Percentiles rank a stretch among this genome's conserved stretches.
Conservation (phyloP, 129 eudicot species). For the Sambucus nigra region DNA sequence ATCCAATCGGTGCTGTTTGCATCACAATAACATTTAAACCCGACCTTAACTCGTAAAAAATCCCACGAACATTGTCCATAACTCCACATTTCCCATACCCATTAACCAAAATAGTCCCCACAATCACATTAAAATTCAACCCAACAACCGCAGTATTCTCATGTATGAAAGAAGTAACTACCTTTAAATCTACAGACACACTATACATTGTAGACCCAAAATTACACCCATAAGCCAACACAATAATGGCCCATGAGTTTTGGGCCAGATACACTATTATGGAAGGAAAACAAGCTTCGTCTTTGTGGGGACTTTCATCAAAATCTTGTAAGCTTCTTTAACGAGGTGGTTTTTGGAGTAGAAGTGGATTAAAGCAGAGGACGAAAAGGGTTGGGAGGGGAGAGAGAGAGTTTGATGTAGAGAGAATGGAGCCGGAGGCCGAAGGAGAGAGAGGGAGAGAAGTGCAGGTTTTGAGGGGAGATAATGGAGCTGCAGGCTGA, state of each 20-base stretch:
- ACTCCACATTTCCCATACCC: constrained; percentile 84
- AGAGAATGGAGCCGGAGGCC: constrained; percentile 56
- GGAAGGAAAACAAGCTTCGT: constrained; percentile 61
- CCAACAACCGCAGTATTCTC: constrained; percentile 52
- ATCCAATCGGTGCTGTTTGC: no score
- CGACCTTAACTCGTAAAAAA: constrained; percentile 36
- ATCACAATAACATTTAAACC: constrained; percentile 40
- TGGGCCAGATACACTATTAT: constrained; percentile 59
- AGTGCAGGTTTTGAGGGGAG: no score
- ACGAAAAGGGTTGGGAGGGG: constrained; percentile 34
- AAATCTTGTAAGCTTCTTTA: constrained; percentile 45
- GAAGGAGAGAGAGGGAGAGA: constrained; percentile 18
- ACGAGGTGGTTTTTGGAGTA: constrained; percentile 35
- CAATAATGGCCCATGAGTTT: constrained; percentile 48
- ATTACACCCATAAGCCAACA: constrained; percentile 28
- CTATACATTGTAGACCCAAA: constrained; percentile 48
- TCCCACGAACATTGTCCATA: constrained; percentile 44
- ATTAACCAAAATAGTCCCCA: constrained; percentile 60
- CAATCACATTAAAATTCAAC: constrained; percentile 34
- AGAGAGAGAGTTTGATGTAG: constrained; percentile 35
- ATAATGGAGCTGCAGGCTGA: no score
- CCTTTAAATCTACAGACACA: constrained; percentile 61
- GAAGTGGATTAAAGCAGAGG: constrained; percentile 47
- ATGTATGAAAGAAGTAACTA: constrained; percentile 55
- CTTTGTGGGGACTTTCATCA: constrained; percentile 51